phyloP scores from a whole-genome alignment of 1,284 basidiomycete genomes.

The Boletellus deceptivus region DNA sequence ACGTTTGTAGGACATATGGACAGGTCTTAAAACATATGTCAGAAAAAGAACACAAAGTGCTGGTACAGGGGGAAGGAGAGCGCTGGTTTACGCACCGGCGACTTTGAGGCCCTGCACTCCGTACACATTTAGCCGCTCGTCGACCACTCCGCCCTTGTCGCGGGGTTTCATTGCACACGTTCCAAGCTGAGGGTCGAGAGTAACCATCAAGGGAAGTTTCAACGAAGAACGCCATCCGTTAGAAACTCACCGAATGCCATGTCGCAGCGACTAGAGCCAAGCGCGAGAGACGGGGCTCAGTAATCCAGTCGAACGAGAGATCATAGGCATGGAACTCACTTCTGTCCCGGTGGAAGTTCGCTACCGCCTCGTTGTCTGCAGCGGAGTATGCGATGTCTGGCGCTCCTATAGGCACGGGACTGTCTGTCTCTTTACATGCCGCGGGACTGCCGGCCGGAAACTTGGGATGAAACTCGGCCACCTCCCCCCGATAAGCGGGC shows the following conservation, averaged over 20 bases:
- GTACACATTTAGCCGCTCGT: slow-evolving; percentile 30
- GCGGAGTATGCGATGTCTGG: slow-evolving; percentile 53
- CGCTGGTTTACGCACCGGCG: slow-evolving; percentile 17
- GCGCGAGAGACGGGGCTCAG: not conserved
- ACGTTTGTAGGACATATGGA: slow-evolving; percentile 33
- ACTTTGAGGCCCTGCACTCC: slow-evolving; percentile 28
- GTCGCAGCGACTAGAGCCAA: slow-evolving; percentile 28
- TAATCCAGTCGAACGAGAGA: too few relatives aligned
- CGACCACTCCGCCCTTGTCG: slow-evolving; percentile 26
- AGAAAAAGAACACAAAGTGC: not conserved
- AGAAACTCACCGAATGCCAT: slow-evolving; percentile 53
- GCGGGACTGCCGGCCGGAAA: slow-evolving; percentile 50
- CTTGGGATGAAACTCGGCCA: slow-evolving; percentile 42
- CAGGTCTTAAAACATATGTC: slow-evolving; percentile 20
- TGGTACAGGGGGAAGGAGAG: too few relatives aligned
- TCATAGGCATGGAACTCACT: slow-evolving; percentile 22
- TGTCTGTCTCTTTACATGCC: slow-evolving; percentile 28
- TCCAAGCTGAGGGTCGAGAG: slow-evolving; percentile 17
- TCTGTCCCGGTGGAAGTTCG: slow-evolving; percentile 37
- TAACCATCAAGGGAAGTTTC: too few relatives aligned
- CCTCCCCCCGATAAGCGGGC: slow-evolving; percentile 55
- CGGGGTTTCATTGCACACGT: slow-evolving; percentile 34
- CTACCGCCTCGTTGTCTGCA: slow-evolving; percentile 55
- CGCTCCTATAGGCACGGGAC: slow-evolving; percentile 41
- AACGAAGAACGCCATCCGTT: not conserved